Conservation (phyloP, 2,329 filamentous ascomycete genomes). For the Leptographium procerum region DNA sequence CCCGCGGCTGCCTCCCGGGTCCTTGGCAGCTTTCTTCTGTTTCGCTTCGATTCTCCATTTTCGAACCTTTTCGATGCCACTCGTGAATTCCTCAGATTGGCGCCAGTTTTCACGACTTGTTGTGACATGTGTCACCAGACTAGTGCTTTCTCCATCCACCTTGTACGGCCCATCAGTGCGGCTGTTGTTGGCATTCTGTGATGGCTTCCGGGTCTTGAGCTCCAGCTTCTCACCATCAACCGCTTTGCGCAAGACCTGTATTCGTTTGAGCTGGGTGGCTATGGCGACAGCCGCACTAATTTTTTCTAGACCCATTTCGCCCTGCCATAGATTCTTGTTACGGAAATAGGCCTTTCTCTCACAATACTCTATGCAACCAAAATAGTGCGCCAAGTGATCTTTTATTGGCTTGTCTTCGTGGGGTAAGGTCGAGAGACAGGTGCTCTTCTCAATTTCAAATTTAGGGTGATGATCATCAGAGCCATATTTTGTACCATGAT, state of each 20-base stretch:
- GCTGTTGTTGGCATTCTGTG: not conserved
- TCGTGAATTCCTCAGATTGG: not conserved
- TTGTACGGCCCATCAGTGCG: not conserved
- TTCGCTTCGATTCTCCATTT: not conserved
- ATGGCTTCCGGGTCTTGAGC: too few species aligned
- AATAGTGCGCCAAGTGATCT: conserved; percentile 2
- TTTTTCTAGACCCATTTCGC: not conserved
- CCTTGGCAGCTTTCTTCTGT: not conserved
- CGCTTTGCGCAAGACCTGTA: not conserved
- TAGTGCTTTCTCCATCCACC: not conserved
- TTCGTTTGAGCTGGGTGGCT: conserved; percentile 1
- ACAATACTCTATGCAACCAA: conserved; percentile 1
- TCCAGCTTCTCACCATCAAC: not conserved
- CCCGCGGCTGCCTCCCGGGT: not conserved
- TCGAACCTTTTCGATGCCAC: not conserved
- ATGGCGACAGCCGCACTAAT: not conserved
- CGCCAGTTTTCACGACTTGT: not conserved
- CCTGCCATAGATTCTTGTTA: not conserved
- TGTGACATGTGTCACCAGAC: not conserved
- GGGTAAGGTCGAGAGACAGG: not conserved
- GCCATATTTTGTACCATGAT: not conserved
- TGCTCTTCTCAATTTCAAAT: not conserved
- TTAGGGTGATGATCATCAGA: not conserved
- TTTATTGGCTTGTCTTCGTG: not conserved
- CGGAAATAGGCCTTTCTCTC: not conserved